phyloP scores from a whole-genome alignment of 2,329 filamentous ascomycete species.

The Colletotrichum caudatum region DNA sequence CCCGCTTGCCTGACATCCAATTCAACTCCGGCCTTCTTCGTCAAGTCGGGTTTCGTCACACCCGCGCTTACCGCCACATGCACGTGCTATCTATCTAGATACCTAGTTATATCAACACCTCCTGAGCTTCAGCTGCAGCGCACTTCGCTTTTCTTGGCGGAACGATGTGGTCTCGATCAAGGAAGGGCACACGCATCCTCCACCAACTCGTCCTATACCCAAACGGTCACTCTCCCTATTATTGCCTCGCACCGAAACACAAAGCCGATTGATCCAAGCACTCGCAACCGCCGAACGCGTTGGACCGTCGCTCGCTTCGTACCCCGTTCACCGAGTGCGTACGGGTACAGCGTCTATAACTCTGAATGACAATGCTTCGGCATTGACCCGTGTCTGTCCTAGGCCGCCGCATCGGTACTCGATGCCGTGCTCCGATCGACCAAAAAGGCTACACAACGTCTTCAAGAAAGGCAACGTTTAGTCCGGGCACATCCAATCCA shows the following conservation, averaged over 20 bases:
- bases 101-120: neutral
- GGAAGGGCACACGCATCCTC: neutral
- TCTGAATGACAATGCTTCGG: neutral
- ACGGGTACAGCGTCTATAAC: neutral
- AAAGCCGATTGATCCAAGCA: neutral
- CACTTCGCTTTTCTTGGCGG: neutral
- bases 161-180: neutral
- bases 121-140: neutral
- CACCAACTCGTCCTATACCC: slow-evolving; percentile 1
- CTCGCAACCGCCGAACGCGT: neutral
- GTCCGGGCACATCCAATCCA: slow-evolving; percentile 15
- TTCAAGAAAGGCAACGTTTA: slow-evolving; percentile 25
- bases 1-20: neutral
- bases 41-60: slow-evolving; percentile 23
- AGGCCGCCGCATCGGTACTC: slow-evolving; percentile 9
- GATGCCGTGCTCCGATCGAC: neutral
- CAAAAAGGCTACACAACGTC: slow-evolving; percentile 29
- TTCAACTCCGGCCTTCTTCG: neutral
- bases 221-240: neutral
- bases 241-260: slow-evolving; percentile 13
- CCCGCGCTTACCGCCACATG: slow-evolving; percentile 20
- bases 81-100: neutral
- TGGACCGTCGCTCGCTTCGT: neutral
- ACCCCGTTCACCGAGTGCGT: neutral
- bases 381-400: neutral